Evolutionary conservation across 169 alveolate species (phyloP), one percentile per base, ranked within the genome.

Genomic region (Plasmodium gonderi): DNA sequence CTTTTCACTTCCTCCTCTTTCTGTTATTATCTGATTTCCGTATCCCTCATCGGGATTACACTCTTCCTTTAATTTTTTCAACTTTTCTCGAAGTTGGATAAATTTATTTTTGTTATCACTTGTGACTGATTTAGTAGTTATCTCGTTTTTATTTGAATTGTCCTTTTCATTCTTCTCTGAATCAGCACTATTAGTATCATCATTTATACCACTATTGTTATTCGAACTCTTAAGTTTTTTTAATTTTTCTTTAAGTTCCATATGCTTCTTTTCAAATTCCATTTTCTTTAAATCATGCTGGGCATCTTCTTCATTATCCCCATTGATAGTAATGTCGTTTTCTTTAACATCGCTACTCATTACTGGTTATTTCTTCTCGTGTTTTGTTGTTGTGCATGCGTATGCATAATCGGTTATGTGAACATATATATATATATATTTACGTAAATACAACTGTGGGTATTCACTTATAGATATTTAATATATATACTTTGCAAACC

Each of bases 231-330:
- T 83, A 40, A 69, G 65, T 31, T 26, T 69, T 72, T 83, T 83
- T 49, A 83, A 76, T 72, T 69, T 83, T n/a, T 83, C 92, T 17
- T 83, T 83, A 83, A 83, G 81, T 83, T 83, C 83, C 76, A 33
- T 31, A 47, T 68, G 82, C 17, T 72, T 83, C 44, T 83, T 36
- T 76, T 83, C 92, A 69, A 64, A 45, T 17, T 69, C 33, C n/a
- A 3, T 74, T 72, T 69, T 51, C 11, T 29, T 74, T 36, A 31
- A 14, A 20, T 69, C 33, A 23, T 33, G 17, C 8, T 23, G 5
- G 72, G 72, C 31, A 29, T 29, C 64, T 11, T 29, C 42, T 26
- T 26, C 23, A 26, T 42, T 72, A 44, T 42, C 33, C 45, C 76
- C 40, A 76, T 8, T 68, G 42, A n/a, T 60, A 23, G 2, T 36